These are phyloP conservation scores for Takakia lepidozioides DNA, from an alignment of 225 moss, liverwort and hornwort genomes.

Conservation along the genomic window DNA sequence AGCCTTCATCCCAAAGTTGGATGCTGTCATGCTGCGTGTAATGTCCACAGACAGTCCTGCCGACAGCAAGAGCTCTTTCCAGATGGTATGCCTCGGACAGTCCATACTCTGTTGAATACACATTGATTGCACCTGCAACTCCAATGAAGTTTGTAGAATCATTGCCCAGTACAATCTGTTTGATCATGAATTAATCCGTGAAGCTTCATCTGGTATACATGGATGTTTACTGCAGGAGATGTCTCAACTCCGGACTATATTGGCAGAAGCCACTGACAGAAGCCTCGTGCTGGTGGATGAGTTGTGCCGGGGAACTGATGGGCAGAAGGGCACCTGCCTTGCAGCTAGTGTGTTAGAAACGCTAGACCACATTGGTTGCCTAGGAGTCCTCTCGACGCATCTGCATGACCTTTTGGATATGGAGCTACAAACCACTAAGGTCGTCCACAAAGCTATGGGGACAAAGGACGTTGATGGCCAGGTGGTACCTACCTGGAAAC, in stretches of 20 bases:
- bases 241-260: constrained; percentile 84
- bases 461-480: constrained; percentile 49
- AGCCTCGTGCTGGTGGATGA: constrained; percentile 93
- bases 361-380: constrained; percentile 69
- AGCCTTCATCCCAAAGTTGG: constrained; percentile 66
- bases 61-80: constrained; percentile 92
- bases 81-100: constrained; percentile 46
- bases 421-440: constrained; percentile 59
- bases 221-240: constrained; percentile 54
- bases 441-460: constrained; percentile 89
- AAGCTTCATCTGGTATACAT: constrained; percentile 1
- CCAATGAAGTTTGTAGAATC: not conserved
- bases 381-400: constrained; percentile 94
- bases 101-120: not conserved
- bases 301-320: constrained; percentile 95
- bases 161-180: not conserved
- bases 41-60: constrained; percentile 93
- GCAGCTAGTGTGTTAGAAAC: constrained; percentile 94
- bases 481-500: constrained; percentile 75
- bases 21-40: constrained; percentile 95
- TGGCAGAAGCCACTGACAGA: constrained; percentile 72
- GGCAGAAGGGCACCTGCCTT: constrained; percentile 86
- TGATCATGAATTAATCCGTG: not conserved
- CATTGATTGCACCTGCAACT: not conserved
- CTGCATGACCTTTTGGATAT: constrained; percentile 89